Evolutionary conservation across 2,329 filamentous ascomycete genomes (phyloP).

Genomic region (Trichophyton benhamiae): DNA sequence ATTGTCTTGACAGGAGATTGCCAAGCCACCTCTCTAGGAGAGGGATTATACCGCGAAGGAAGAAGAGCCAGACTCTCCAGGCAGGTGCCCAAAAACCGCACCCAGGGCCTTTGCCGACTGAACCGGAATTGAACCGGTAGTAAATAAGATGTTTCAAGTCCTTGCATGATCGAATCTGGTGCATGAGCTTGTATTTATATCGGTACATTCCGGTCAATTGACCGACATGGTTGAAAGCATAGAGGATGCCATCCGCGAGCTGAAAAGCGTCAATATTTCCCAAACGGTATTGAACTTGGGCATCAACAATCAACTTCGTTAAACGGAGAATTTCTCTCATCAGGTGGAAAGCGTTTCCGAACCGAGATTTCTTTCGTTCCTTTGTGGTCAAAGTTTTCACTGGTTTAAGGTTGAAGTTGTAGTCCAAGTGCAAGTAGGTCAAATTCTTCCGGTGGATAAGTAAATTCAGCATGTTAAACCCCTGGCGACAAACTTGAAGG

Average conservation of each 20-base stretch:
- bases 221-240: constrained; percentile 97
- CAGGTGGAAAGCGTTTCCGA: constrained; percentile 96
- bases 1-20: constrained; percentile 90
- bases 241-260: constrained; percentile 94
- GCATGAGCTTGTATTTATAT: constrained; percentile 99
- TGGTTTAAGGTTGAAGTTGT: constrained; percentile 98
- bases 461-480: constrained; percentile 98
- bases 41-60: constrained; percentile 96
- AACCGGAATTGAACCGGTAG: constrained; percentile 94
- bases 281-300: constrained; percentile 91
- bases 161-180: constrained; percentile 97
- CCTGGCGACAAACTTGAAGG: constrained; percentile 92
- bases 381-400: constrained; percentile 98
- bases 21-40: constrained; percentile 94
- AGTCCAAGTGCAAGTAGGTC: constrained; percentile 95
- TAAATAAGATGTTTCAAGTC: constrained; percentile 98
- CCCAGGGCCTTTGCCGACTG: constrained; percentile 91
- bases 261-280: constrained; percentile 99
- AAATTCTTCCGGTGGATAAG: constrained; percentile 97
- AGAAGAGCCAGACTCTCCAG: constrained; percentile 98
- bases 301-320: constrained; percentile 96
- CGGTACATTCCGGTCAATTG: constrained; percentile 99
- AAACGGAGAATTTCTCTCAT: constrained; percentile 95
- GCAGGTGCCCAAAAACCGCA: constrained; percentile 99
- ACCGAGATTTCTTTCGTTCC: constrained; percentile 97